Base-by-base conservation (phyloP, 2,329 filamentous ascomycete species). In the Botrytis cinerea region DNA sequence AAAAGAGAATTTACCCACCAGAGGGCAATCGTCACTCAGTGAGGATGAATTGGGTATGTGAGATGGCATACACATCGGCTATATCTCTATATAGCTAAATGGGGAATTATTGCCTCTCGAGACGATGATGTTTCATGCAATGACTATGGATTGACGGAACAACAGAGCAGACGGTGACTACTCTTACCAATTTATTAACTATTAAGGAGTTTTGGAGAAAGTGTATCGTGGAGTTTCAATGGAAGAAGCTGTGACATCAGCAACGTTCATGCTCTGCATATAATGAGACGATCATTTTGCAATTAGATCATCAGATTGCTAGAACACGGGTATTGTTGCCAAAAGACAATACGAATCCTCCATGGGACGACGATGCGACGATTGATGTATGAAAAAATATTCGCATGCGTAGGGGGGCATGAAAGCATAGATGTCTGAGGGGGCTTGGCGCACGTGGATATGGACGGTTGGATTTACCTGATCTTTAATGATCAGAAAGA, bases 31-130 rank as follows among this genome's bases (percentile, higher is more conserved):
- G 20, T 57, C 38, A 46, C 38, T 57, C 20, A 80, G 78, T 60
- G 80, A 80, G 62, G 80, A 81, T 69, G 80, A 81, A 75, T 73
- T 81, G 71, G 76, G 80, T 66, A 76, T 78, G 54, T 81, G 73
- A 80, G 46, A 40, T n/a, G 28, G 12, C 32, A 64, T 25, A 54
- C 8, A 32, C 38, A 32, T 32, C 9, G 16, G 35, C 16, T 43
- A 32, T 32, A 43, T 12, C 38, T 68, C 25, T 57, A 14, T 7
- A 57, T 25, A 28, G 25, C 64, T 54, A 28, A 22, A 22, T 68
- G 35, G 35, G 18, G 18, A 28, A 3, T 32, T 57, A 16, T 32
- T 28, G 8, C n/a, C 18, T 68, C 10, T 68, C 45, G 48, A 43
- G n/a, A 28, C 35, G 10, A 32, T 32, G 14, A 32, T 16, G 10